Conservation (phyloP, 2,329 filamentous ascomycete species). For the Bimuria novae-zelandiae region DNA sequence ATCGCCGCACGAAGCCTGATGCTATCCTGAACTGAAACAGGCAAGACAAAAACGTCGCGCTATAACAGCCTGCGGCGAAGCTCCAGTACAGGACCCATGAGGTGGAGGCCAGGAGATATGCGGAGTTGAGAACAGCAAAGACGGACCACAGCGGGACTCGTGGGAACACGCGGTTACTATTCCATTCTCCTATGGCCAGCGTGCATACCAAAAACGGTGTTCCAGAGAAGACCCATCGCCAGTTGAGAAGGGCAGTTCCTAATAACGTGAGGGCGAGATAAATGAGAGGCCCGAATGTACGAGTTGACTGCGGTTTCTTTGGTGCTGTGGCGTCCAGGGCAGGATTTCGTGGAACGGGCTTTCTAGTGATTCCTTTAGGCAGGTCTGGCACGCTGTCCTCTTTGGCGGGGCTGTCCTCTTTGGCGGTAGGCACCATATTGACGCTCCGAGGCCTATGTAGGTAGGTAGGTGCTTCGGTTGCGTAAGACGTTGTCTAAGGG, state of each 20-base stretch:
- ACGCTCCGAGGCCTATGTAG: not conserved
- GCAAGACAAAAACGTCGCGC: conserved; percentile 48
- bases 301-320: not conserved
- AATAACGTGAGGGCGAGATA: conserved; percentile 6
- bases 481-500: not conserved
- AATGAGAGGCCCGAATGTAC: not conserved
- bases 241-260: not conserved
- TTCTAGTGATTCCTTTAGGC: conserved; percentile 4
- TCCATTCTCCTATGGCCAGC: conserved; percentile 43
- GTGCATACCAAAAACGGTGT: conserved; percentile 45
- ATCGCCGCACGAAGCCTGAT: conserved; percentile 43
- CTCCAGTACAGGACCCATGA: conserved; percentile 58
- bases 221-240: conserved; percentile 50
- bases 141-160: conserved; percentile 54
- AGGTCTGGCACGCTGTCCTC: not conserved
- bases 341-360: not conserved
- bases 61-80: conserved; percentile 51
- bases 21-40: conserved; percentile 53
- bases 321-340: not conserved
- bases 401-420: not conserved
- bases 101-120: conserved; percentile 54
- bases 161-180: conserved; percentile 49
- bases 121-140: conserved; percentile 52
- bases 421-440: not conserved
- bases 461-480: not conserved